These are phyloP conservation scores for Polychytrium aggregatum DNA, from an alignment of 192 early-diverging fungal species.

Conservation along the genomic window DNA sequence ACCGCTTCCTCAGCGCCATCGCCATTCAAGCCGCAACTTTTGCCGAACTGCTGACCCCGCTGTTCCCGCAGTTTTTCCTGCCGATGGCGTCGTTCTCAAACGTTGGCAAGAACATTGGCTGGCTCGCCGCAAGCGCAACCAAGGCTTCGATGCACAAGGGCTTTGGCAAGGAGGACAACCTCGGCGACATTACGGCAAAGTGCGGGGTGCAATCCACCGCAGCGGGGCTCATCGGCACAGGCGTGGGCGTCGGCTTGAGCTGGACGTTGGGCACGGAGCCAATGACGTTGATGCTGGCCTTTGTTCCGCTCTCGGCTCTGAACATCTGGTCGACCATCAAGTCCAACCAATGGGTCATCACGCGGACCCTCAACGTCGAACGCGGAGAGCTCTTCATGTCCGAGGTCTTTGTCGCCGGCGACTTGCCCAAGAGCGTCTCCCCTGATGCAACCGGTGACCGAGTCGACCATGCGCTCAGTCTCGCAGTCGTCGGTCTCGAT, in stretches of 20 bases:
- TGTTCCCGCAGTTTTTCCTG: constrained; percentile 66
- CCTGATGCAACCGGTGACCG: not conserved
- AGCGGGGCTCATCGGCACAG: constrained; percentile 68
- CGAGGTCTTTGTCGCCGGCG: not conserved
- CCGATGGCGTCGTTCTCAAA: constrained; percentile 66
- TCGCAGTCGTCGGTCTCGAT: constrained; percentile 8
- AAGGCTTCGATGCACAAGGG: constrained; percentile 71
- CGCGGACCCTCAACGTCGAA: constrained; percentile 47
- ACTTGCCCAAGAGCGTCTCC: not conserved
- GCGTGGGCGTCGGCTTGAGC: constrained; percentile 30
- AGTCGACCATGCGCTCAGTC: constrained; percentile 17
- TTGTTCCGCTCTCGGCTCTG: constrained; percentile 55
- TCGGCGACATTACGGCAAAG: constrained; percentile 81
- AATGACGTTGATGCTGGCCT: constrained; percentile 46
- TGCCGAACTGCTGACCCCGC: constrained; percentile 67
- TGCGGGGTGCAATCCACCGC: constrained; percentile 70
- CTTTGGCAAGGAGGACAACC: constrained; percentile 59
- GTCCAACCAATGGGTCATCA: constrained; percentile 54
- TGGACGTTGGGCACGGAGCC: constrained; percentile 33
- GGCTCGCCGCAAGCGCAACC: constrained; percentile 71
- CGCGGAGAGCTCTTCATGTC: constrained; percentile 22
- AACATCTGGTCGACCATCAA: constrained; percentile 63
- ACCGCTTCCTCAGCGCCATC: constrained; percentile 60
- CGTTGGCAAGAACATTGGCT: constrained; percentile 76
- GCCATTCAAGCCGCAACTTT: constrained; percentile 64